These are phyloP conservation scores for Jaltomata sinuosa DNA, from an alignment of 257 asterid species.

Conservation along the genomic window DNA sequence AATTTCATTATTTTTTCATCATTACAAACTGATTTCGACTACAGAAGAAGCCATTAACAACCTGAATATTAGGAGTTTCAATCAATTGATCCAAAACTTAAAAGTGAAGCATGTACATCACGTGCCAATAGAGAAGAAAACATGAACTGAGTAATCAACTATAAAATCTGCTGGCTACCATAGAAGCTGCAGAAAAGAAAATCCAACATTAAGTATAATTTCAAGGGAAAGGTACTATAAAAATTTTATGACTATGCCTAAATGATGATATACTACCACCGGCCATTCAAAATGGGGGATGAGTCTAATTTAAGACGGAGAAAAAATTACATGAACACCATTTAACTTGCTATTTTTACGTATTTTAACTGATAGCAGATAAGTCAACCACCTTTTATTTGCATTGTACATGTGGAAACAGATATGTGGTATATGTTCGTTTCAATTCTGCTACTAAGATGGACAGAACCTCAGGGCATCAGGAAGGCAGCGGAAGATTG, in stretches of 20 bases:
- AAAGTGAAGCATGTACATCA: not conserved
- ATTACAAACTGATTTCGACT: slow-evolving; percentile 57
- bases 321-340: not conserved
- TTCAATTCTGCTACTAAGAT: no score
- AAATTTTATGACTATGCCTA: not conserved
- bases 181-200: not conserved
- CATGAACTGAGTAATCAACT: not conserved
- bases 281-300: not conserved
- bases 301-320: not conserved
- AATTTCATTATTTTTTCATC: no score
- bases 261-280: not conserved
- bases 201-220: not conserved
- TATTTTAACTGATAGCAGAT: not conserved
- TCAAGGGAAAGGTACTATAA: not conserved
- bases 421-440: no score
- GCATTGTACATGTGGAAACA: no score
- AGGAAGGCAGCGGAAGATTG: no score
- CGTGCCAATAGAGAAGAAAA: not conserved
- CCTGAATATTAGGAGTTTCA: slow-evolving; percentile 32
- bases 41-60: slow-evolving; percentile 72
- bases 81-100: not conserved
- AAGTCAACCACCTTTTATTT: no score
- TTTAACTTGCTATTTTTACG: not conserved
- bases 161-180: not conserved
- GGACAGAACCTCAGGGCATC: no score